Evolutionary conservation across 1,139 yeast species (phyloP), one percentile per base, ranked within the genome.

Genomic region (Geotrichum aggregatum): DNA sequence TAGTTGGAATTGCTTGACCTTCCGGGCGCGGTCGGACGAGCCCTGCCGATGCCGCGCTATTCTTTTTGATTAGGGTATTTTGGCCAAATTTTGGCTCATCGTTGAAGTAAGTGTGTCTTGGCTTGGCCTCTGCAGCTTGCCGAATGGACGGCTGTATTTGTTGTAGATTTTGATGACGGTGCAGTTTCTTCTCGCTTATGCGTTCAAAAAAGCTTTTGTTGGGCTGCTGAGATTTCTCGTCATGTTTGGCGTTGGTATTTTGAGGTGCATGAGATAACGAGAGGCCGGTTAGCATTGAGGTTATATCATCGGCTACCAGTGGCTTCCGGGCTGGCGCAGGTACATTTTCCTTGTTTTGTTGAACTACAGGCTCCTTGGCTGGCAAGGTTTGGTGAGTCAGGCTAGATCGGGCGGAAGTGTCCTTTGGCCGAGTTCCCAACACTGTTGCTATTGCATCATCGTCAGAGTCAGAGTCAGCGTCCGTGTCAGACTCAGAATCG

Each of bases 51-150:
- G 19, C 22, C 7, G n/a, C n/a, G 5, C 14, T 22, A 34, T 21
- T 33, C 10, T 44, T 14, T 24, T 34, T 44, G 18, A 44, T 34
- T 24, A 33, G 26, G 8, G 47, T 34, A 14, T 39, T 44, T 22
- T 44, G 40, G 2, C 47, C 47, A 24, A 44, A 44, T 11, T 34
- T 44, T n/a, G 47, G 47, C 16, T 34, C 41, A 8, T 44, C 34
- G 31, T 16, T 22, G 19, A 44, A 44, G 30, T 21, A 44, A 14
- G 26, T 44, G 41, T 44, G 47, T 22, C 5, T 28, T 42, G 35
- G 22, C n/a, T 42, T 30, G 5, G 36, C 18, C 16, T 8, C 18
- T 34, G 36, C 36, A 2, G 18, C 18, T 34, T n/a, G 11, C 36
- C 7, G 36, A n/a, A n/a, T 10, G 3, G 36, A 18, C 36, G 14